Conservation (phyloP, 176 grass and related monocot species). For the Lolium perenne region DNA sequence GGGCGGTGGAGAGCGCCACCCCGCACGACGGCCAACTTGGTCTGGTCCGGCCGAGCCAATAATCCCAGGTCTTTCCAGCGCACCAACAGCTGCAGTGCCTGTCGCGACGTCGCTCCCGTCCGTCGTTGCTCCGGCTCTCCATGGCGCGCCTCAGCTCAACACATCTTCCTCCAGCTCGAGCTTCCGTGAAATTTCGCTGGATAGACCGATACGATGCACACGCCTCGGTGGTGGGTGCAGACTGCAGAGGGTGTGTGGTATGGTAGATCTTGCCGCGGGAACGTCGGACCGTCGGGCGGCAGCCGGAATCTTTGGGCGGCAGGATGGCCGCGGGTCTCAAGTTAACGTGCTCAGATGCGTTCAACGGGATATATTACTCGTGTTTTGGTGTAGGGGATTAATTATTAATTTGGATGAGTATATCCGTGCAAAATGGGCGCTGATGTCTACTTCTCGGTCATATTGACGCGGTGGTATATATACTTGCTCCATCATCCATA, state of each 20-base stretch:
- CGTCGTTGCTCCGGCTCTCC: no score
- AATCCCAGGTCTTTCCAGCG: no score
- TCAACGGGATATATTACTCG: neutral
- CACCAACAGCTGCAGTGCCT: no score
- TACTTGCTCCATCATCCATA: no score
- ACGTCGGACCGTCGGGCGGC: constrained; percentile 26
- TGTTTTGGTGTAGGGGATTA: neutral
- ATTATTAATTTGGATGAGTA: neutral
- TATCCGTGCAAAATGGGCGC: no score
- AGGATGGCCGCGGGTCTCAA: constrained; percentile 39
- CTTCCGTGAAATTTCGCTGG: no score
- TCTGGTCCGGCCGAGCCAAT: neutral
- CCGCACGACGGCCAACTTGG: constrained; percentile 39
- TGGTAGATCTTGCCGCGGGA: constrained; percentile 26
- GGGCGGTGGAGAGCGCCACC: constrained; percentile 28
- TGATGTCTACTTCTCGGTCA: no score
- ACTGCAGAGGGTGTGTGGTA: no score
- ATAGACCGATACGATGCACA: neutral
- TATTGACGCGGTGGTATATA: no score
- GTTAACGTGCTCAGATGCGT: neutral
- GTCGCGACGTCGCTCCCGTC: no score
- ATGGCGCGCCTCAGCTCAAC: no score
- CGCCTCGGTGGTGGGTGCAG: neutral
- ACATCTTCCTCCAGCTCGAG: no score
- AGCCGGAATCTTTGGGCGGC: constrained; percentile 39